These are phyloP conservation scores for Fusarium scirpi DNA, from an alignment of 2,329 filamentous ascomycete genomes.

Conservation along the genomic window DNA sequence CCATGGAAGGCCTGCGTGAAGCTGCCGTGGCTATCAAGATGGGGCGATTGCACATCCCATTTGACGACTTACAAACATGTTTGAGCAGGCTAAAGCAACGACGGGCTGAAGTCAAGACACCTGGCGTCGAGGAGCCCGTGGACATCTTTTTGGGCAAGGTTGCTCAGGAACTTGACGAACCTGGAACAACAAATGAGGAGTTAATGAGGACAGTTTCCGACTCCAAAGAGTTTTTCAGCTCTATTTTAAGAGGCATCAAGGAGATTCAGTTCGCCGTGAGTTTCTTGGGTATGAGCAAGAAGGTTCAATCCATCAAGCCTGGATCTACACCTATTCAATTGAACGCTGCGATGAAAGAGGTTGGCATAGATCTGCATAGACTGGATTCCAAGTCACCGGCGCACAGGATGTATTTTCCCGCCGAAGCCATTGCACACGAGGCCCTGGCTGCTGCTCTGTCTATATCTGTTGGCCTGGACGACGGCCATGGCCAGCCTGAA, in stretches of 20 bases:
- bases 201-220: slow-evolving; percentile 88
- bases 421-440: slow-evolving; percentile 93
- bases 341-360: slow-evolving; percentile 94
- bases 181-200: slow-evolving; percentile 73
- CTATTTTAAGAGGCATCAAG: slow-evolving; percentile 90
- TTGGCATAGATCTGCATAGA: slow-evolving; percentile 91
- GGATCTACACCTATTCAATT: slow-evolving; percentile 79
- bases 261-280: slow-evolving; percentile 96
- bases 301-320: slow-evolving; percentile 75
- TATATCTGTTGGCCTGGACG: slow-evolving; percentile 90
- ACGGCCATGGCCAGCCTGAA: slow-evolving; percentile 87
- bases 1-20: slow-evolving; percentile 88
- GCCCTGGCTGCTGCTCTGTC: slow-evolving; percentile 92
- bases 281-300: slow-evolving; percentile 87
- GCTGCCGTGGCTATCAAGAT: slow-evolving; percentile 91
- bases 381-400: slow-evolving; percentile 93
- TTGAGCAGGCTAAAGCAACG: slow-evolving; percentile 66
- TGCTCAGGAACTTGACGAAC: slow-evolving; percentile 78
- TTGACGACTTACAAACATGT: slow-evolving; percentile 82
- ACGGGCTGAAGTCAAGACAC: slow-evolving; percentile 52
- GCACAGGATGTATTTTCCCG: slow-evolving; percentile 98
- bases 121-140: slow-evolving; percentile 58
- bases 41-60: slow-evolving; percentile 89
- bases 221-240: slow-evolving; percentile 91
- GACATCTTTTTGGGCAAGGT: slow-evolving; percentile 78